Conservation (phyloP, 306 rosid species). For the Aeschynomene evenia region DNA sequence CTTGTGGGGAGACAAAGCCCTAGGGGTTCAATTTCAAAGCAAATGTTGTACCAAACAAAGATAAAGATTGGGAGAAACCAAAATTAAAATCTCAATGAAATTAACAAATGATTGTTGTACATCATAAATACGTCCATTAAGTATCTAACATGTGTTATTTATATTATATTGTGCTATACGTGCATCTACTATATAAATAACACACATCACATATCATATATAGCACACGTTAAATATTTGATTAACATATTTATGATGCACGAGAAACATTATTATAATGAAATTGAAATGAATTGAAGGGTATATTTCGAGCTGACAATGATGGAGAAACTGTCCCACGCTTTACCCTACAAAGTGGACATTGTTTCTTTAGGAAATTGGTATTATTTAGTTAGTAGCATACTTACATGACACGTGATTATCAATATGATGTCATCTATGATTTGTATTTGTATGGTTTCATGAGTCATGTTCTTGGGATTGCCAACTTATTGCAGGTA, state of each 20-base stretch:
- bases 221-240: too few relatives aligned
- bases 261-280: too few relatives aligned
- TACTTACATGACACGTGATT: conserved; percentile 54
- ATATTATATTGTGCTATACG: too few relatives aligned
- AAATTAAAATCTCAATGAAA: conserved; percentile 60
- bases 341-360: conserved; percentile 69
- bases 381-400: conserved; percentile 12
- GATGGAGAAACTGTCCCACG: conserved; percentile 83
- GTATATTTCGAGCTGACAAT: conserved; percentile 57
- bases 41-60: conserved; percentile 50
- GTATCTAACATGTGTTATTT: too few relatives aligned
- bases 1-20: conserved; percentile 30
- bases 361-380: conserved; percentile 36
- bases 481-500: conserved; percentile 42
- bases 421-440: conserved; percentile 48
- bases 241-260: too few relatives aligned
- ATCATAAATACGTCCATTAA: too few relatives aligned
- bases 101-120: too few relatives aligned
- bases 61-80: conserved; percentile 51
- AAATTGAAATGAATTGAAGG: too few relatives aligned
- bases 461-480: conserved; percentile 51
- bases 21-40: background rate
- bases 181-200: too few relatives aligned
- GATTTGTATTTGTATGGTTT: conserved; percentile 23
- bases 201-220: too few relatives aligned